phyloP scores from a whole-genome alignment of 1,284 basidiomycete genomes.

The Chalciporus sp. region DNA sequence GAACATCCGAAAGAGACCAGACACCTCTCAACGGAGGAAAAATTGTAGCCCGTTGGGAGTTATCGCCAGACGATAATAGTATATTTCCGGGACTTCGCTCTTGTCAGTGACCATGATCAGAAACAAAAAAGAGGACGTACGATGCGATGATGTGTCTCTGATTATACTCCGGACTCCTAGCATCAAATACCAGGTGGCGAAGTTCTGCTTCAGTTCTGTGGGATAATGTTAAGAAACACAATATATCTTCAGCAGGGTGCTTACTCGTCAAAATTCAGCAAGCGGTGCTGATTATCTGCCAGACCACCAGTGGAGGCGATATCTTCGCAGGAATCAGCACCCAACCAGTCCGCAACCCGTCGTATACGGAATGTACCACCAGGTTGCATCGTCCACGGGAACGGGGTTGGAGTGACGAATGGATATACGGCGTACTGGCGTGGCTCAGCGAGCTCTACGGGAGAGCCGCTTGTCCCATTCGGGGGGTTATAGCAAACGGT shows the following conservation, averaged over 20 bases:
- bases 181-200: slow-evolving; percentile 14
- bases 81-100: slow-evolving; percentile 57
- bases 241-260: neutral
- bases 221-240: slow-evolving; percentile 14
- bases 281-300: slow-evolving; percentile 33
- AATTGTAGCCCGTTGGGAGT: slow-evolving; percentile 40
- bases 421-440: slow-evolving; percentile 63
- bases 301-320: slow-evolving; percentile 41
- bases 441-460: slow-evolving; percentile 33
- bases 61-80: slow-evolving; percentile 45
- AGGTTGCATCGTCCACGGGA: slow-evolving; percentile 50
- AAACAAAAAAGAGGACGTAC: slow-evolving; percentile 33
- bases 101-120: slow-evolving; percentile 12
- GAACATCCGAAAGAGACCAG: slow-evolving; percentile 43
- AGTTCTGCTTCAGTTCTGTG: slow-evolving; percentile 20
- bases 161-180: slow-evolving; percentile 1
- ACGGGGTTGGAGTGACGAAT: slow-evolving; percentile 51
- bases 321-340: slow-evolving; percentile 36
- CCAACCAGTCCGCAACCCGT: slow-evolving; percentile 61
- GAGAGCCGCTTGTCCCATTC: slow-evolving; percentile 23
- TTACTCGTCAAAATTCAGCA: slow-evolving; percentile 38
- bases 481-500: slow-evolving; percentile 44
- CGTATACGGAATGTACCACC: slow-evolving; percentile 58
- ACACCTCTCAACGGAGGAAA: slow-evolving; percentile 54
- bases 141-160: slow-evolving; percentile 45